Evolutionary conservation across 371 early-diverging fungal species (phyloP), one percentile per base, ranked within the genome.

Genomic region (Mortierella sp.): DNA sequence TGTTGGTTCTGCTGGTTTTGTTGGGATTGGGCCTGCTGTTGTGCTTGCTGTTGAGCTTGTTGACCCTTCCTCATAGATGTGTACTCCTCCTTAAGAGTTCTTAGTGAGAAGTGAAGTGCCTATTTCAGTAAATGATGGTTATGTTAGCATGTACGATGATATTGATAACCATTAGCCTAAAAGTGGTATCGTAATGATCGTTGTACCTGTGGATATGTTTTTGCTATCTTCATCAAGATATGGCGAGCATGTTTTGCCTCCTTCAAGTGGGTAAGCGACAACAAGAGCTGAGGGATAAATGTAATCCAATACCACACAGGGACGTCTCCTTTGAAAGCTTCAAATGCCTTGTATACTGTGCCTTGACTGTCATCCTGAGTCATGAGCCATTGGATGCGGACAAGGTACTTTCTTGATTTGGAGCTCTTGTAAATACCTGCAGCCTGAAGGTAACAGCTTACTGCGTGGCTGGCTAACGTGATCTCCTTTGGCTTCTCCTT

Each of bases 261-360:
- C 63, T 92, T 91, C 62, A 76, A 57, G 68, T 94, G 92, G 6
- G 92, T 88, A 22, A 97, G 76, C 3, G 92, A 89, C 5, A 90
- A 85, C 50, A 99, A 84, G 36, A 99, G 88, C 84, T 99, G 99
- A 2, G 99, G 99, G 59, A 99, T 95, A 78, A 98, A 98, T 0
- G 96, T 95, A 65, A 97, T 95, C 98, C 99, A 99, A 85, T 97
- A 97, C 98, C 98, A 98, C 9, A 94, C 88, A 5, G 97, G 96
- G 72, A 93, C 87, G 48, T 98, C 98, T 10, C 94, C 92, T 74
- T 96, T 97, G 88, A 94, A 96, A 2, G 87, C 86, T 66, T 97
- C 97, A 72, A 96, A 96, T 2, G 95, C 93, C 24, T 91, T 89
- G 52, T 92, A 87, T 24, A 98, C 88, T 4, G 86, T 92, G 4